phyloP scores from a whole-genome alignment of 805 yeast species.

The Candida orba region DNA sequence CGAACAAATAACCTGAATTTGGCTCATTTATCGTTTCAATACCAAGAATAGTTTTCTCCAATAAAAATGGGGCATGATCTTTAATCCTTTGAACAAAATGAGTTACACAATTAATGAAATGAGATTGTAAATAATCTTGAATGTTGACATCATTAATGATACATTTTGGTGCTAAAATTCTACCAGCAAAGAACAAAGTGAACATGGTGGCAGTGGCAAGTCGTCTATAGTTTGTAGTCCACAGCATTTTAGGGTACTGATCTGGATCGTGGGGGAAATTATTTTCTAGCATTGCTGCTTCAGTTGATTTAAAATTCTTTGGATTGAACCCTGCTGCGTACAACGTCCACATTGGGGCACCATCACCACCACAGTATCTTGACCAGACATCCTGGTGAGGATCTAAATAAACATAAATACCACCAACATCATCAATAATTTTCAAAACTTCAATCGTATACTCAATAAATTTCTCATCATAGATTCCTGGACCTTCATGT shows the following conservation, averaged over 20 bases:
- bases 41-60: conserved; percentile 54
- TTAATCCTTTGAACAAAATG: conserved; percentile 37
- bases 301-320: conserved; percentile 55
- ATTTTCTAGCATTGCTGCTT: conserved; percentile 77
- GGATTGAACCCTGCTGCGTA: conserved; percentile 87
- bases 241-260: conserved; percentile 74
- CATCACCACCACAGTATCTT: conserved; percentile 81
- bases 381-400: conserved; percentile 97
- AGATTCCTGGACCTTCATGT: conserved; percentile 77
- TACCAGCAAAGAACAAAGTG: conserved; percentile 78
- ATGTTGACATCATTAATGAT: conserved; percentile 64
- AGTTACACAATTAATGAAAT: conserved; percentile 48
- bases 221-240: conserved; percentile 83
- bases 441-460: conserved; percentile 58
- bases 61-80: conserved; percentile 35
- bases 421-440: conserved; percentile 55
- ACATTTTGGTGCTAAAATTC: conserved; percentile 68
- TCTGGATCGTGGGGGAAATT: conserved; percentile 31
- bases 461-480: conserved; percentile 70
- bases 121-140: conserved; percentile 67
- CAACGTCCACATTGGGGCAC: conserved; percentile 91
- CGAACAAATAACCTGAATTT: conserved; percentile 65
- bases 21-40: conserved; percentile 87
- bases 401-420: conserved; percentile 72
- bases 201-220: conserved; percentile 77